phyloP scores from a whole-genome alignment of 768 basidiomycete species.

The Boletus speciosus region DNA sequence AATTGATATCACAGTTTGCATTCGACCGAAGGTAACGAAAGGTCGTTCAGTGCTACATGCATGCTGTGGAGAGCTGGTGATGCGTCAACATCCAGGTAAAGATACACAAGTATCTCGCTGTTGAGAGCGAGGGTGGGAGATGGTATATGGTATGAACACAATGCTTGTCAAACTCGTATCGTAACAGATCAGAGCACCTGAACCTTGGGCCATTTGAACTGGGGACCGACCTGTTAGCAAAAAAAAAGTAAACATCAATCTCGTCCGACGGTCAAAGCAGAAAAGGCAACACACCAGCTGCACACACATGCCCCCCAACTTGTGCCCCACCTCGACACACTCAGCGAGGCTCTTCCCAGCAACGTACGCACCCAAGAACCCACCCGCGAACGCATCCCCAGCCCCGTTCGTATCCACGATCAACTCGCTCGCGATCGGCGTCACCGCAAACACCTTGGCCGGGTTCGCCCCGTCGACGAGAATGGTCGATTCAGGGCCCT shows the following conservation, averaged over 20 bases:
- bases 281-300: conserved; percentile 52
- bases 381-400: conserved; percentile 96
- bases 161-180: neutral
- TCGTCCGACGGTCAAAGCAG: no score
- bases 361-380: conserved; percentile 84
- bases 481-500: conserved; percentile 77
- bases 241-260: neutral
- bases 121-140: conserved; percentile 35
- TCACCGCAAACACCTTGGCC: conserved; percentile 57
- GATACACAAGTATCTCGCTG: conserved; percentile 31
- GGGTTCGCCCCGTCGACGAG: conserved; percentile 61
- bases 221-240: conserved; percentile 46
- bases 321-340: conserved; percentile 81
- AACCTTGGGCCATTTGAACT: conserved; percentile 57
- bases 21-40: neutral
- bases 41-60: conserved; percentile 28
- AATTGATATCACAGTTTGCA: conserved; percentile 22
- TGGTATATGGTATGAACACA: conserved; percentile 1
- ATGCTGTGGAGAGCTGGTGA: conserved; percentile 36
- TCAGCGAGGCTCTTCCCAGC: conserved; percentile 75
- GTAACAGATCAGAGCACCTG: conserved; percentile 33
- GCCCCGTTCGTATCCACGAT: conserved; percentile 99
- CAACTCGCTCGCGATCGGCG: conserved; percentile 50
- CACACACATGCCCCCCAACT: conserved; percentile 81
- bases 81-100: conserved; percentile 20